Base-by-base conservation (phyloP, 2,329 filamentous ascomycete genomes). In the Exophiala lecanii-corni region DNA sequence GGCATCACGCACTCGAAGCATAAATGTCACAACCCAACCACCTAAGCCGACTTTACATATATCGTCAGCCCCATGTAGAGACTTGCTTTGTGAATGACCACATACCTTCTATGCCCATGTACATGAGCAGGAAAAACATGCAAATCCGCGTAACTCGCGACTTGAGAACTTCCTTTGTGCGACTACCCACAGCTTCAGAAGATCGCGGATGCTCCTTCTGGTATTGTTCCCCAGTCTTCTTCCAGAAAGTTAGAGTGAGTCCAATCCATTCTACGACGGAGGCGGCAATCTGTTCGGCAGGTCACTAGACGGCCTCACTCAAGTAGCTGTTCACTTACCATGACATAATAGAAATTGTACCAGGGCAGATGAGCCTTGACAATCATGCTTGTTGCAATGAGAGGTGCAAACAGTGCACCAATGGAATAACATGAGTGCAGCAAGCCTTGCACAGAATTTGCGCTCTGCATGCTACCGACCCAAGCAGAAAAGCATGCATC, bases 11-110 rank as follows among this genome's bases (percentile, higher is more conserved):
- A 89, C 81, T 15, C 76, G 71, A n/a, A 89, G 79, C 86, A 94
- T 94, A 60, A 94, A 94, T 5, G 51, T 55, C 39, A 86, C 81
- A 48, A 89, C 79, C 84, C 84, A 88, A 20, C 84, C 84, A 13
- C 79, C 79, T 2, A 85, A 67, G 16, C 51, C 51, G 34, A 54
- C 51, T 51, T 10, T 6, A 33, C 15, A 33, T 15, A 26, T 12
- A 6, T 12, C 6, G 7, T 26, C 23, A 7, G 23, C 7, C 7
- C 7, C 6, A 6, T 7, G 30, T 6, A 6, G 6, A 33, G 15
- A 9, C 6, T 15, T 33, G 10, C 10, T 33, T 33, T n/a, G 9
- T 17, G 28, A 25, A 23, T 2, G 15, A 10, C 5, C 19, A 26
- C 2, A 74, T 77, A 47, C 88, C 83, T 64, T 89, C 85, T 6